These are phyloP conservation scores for Tolypocladium guangdongense DNA, from an alignment of 2,329 filamentous ascomycete genomes.

Conservation along the genomic window DNA sequence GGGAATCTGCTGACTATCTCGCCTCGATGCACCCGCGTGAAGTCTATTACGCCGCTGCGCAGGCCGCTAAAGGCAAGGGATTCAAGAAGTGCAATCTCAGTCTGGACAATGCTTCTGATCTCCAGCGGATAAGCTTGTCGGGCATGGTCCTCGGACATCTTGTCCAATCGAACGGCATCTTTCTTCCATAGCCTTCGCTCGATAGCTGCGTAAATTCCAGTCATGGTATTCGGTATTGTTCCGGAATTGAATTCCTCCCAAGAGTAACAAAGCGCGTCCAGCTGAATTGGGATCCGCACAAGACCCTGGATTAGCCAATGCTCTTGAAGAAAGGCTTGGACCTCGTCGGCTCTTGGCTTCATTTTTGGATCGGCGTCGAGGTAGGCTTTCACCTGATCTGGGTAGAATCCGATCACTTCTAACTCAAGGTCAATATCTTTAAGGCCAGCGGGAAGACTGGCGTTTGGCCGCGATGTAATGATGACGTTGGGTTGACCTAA, in stretches of 20 bases:
- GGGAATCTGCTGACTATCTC: conserved; percentile 8
- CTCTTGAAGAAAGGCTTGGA: conserved; percentile 20
- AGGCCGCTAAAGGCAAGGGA: conserved; percentile 24
- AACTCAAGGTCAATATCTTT: conserved; percentile 22
- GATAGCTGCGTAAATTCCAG: conserved; percentile 21
- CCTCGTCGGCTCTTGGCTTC: conserved; percentile 7
- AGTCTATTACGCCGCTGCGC: conserved; percentile 20
- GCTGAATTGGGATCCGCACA: conserved; percentile 30
- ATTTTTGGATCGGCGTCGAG: conserved; percentile 7
- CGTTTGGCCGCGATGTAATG: conserved; percentile 27
- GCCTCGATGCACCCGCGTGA: conserved; percentile 11
- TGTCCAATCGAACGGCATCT: conserved; percentile 19
- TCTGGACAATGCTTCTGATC: conserved; percentile 6
- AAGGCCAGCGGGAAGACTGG: conserved; percentile 1
- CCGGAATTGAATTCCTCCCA: conserved; percentile 15
- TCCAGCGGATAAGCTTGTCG: too few relatives aligned
- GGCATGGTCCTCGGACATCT: conserved; percentile 7
- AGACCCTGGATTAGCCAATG: conserved; percentile 22
- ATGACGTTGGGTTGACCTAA: conserved; percentile 24
- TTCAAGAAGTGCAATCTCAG: conserved; percentile 16
- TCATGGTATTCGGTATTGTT: conserved; percentile 22
- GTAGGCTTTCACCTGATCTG: conserved; percentile 22
- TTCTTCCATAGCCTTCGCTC: conserved; percentile 26
- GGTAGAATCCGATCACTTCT: conserved; percentile 28
- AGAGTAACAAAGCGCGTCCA: conserved; percentile 30